Evolutionary conservation across 1,284 basidiomycete species (phyloP).

Genomic region (Moesziomyces antarcticus): DNA sequence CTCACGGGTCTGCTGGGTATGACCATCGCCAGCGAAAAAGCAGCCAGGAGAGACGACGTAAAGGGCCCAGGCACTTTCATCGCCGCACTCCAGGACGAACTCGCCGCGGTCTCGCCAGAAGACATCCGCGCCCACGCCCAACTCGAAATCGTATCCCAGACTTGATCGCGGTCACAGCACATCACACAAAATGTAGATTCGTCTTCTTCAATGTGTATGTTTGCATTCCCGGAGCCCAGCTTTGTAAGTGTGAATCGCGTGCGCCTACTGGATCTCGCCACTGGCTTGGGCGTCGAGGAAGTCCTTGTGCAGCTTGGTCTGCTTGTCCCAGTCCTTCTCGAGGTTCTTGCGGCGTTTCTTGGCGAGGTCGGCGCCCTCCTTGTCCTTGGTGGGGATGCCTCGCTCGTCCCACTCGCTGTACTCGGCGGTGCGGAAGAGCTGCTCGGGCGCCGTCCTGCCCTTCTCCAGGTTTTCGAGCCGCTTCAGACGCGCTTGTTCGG

Average conservation of each 20-base stretch:
- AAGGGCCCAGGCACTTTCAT: conserved; percentile 88
- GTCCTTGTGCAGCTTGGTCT: conserved; percentile 69
- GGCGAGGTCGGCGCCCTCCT: conserved; percentile 83
- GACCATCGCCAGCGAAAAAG: conserved; percentile 85
- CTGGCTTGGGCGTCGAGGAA: conserved; percentile 59
- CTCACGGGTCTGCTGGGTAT: conserved; percentile 76
- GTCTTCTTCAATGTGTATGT: no score
- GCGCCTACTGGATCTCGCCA: conserved; percentile 52
- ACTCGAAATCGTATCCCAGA: conserved; percentile 18
- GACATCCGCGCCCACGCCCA: conserved; percentile 27
- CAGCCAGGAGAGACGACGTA: conserved; percentile 77
- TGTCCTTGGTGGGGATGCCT: conserved; percentile 86
- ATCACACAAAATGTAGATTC: no score
- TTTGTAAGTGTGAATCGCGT: no score
- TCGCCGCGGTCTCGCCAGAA: conserved; percentile 66
- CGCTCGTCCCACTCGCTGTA: conserved; percentile 82
- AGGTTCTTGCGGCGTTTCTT: conserved; percentile 85
- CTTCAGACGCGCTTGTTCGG: conserved; percentile 80
- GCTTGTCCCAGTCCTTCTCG: conserved; percentile 80
- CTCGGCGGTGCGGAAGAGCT: conserved; percentile 79
- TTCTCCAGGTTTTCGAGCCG: conserved; percentile 82
- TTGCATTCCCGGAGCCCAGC: no score
- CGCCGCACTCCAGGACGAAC: conserved; percentile 83
- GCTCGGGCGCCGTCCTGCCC: conserved; percentile 79
- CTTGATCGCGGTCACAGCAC: no score